Percentiles rank a stretch among this genome's conserved stretches.
These are phyloP conservation scores for Saccharomycopsis sp. DNA, from an alignment of 805 yeast species.

Conservation along the genomic window DNA sequence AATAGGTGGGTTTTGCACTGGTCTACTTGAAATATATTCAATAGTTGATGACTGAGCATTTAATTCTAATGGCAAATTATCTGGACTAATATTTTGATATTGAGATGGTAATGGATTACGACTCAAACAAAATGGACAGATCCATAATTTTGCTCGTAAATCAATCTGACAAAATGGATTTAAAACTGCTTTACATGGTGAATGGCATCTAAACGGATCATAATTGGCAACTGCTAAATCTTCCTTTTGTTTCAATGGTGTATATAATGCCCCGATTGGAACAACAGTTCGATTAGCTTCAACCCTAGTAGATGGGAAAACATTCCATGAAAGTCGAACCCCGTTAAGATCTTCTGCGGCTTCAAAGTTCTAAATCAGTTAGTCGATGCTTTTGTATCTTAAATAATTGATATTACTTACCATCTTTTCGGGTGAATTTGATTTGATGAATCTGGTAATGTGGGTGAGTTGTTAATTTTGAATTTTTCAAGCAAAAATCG, in stretches of 20 bases:
- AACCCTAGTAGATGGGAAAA: slow-evolving; percentile 79
- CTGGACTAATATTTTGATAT: slow-evolving; percentile 68
- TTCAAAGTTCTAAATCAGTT: slow-evolving; percentile 38
- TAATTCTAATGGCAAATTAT: slow-evolving; percentile 76
- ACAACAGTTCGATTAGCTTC: slow-evolving; percentile 90
- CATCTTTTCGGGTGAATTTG: too few relatives aligned
- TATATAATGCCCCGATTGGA: slow-evolving; percentile 89
- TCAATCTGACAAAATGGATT: slow-evolving; percentile 85
- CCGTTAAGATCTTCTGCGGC: slow-evolving; percentile 66
- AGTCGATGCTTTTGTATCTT: neutral
- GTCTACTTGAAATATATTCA: slow-evolving; percentile 78
- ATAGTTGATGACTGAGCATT: slow-evolving; percentile 63
- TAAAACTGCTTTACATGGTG: slow-evolving; percentile 74
- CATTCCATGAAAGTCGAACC: slow-evolving; percentile 71
- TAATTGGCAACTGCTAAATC: slow-evolving; percentile 73
- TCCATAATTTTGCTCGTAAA: slow-evolving; percentile 69
- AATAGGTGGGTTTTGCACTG: slow-evolving; percentile 78
- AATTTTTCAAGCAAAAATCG: neutral
- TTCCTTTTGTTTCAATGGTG: slow-evolving; percentile 81
- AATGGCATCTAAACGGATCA: slow-evolving; percentile 78
- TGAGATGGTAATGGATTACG: slow-evolving; percentile 80
- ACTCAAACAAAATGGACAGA: slow-evolving; percentile 73
- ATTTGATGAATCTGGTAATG: neutral
- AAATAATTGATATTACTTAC: neutral
- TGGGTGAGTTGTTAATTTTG: slow-evolving; percentile 1